Conservation (phyloP, 176 grass and related monocot genomes). For the bread wheat (Triticum aestivum) region IWGSC_CS_RefSeq_v2.1 NC_057811.1:174815283-174815782, state of each 20-base stretch:
- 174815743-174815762: neutral
- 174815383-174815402: too few relatives aligned
- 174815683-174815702: neutral
- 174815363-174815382: too few relatives aligned
- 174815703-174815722: neutral
- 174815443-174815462: too few relatives aligned
- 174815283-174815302: too few relatives aligned
- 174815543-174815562: conserved; percentile 2
- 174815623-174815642: neutral
- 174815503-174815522: neutral
- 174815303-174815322: too few relatives aligned
- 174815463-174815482: too few relatives aligned
- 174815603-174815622: neutral
- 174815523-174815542: neutral
- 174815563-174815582: neutral
- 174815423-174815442: too few relatives aligned
- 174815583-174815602: neutral
- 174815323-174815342: too few relatives aligned
- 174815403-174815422: too few relatives aligned
- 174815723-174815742: neutral
- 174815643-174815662: neutral
- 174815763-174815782: neutral
- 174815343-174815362: too few relatives aligned
- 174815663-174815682: neutral
- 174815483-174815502: neutral